Base-by-base conservation (phyloP, 2,329 filamentous ascomycete genomes). In the Periconia sp. region DNA sequence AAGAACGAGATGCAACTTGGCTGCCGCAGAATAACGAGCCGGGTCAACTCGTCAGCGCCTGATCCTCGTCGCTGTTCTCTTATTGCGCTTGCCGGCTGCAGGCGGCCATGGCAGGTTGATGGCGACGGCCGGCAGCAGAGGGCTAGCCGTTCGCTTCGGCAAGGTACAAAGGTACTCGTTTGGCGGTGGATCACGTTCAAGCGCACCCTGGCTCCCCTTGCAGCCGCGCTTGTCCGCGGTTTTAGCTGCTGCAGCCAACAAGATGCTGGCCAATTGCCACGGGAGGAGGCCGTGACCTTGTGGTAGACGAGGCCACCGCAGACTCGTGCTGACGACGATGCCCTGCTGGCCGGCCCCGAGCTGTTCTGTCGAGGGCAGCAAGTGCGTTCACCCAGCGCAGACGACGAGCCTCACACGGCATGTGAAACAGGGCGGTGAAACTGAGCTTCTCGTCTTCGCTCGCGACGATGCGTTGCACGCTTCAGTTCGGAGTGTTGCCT, bases 101-200 rank as follows among this genome's bases (percentile, higher is more conserved):
- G 36, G 50, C 52, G 51, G 50, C 35, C 46, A 39, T 43, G 52
- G 22, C 40, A 52, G 22, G 8, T 15, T 29, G 8, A 18, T 25
- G 26, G 29, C 30, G 28, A 25, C 19, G 16, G 29, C 23, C 34
- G 23, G 13, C 29, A 24, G 34, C 53, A 51, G 56, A 52, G 59
- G 56, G 52, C 46, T 65, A 61, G 61, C 44, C 50, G 48, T 66
- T 69, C 66, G 66, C 65, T 69, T 68, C 66, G 54, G 66, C 55
- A 69, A 69, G 66, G 66, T 69, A 69, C 66, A 65, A 56, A 66
- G 58, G 56, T 59, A 65, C 58, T 54, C 39, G 32, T 35, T 40
- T 48, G 40, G 46, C 52, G 39, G 65, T 65, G 64, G 61, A 66
- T 61, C 62, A 54, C 56, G 54, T 51, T 65, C 52, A 51, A 60